Percentiles rank a stretch among this genome's conserved stretches.
phyloP scores from a whole-genome alignment of 768 basidiomycete species.

The Rhizopogon roseolus region DNA sequence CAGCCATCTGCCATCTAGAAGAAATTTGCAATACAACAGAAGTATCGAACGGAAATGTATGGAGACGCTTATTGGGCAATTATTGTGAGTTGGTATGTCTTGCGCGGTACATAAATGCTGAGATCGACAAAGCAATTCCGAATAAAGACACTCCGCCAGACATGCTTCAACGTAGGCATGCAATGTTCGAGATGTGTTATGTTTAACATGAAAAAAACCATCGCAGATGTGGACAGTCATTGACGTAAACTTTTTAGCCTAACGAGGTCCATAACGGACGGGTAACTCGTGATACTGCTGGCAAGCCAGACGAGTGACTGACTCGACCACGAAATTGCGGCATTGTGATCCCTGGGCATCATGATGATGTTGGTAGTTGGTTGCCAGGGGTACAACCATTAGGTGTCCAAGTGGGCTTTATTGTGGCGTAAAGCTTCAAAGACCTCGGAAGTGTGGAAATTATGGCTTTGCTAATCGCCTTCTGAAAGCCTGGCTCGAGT shows the following conservation, averaged over 20 bases:
- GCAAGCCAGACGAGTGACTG: conserved; percentile 21
- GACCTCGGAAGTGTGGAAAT: background rate
- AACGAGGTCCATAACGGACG: conserved; percentile 21
- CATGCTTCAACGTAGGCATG: conserved; percentile 16
- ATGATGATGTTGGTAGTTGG: background rate
- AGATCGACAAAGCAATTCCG: conserved; percentile 19
- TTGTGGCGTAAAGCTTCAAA: background rate
- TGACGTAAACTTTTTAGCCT: conserved; percentile 22
- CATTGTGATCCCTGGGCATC: no score
- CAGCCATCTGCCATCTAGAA: no score
- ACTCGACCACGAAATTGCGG: conserved; percentile 18
- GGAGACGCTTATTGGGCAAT: conserved; percentile 5
- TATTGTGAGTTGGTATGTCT: conserved; percentile 19
- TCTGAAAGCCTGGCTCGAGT: background rate
- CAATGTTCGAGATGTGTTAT: conserved; percentile 19
- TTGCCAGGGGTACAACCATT: background rate
- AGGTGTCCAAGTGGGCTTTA: background rate
- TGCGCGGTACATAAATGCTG: conserved; percentile 12
- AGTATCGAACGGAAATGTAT: no score
- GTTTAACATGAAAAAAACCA: conserved; percentile 11
- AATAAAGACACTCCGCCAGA: conserved; percentile 21
- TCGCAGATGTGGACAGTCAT: no score
- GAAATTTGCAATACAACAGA: no score
- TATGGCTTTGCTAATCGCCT: background rate
- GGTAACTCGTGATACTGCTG: conserved; percentile 19